These are phyloP conservation scores for Ophiostoma himal-ulmi DNA, from an alignment of 2,329 filamentous ascomycete species.

Conservation along the genomic window DNA sequence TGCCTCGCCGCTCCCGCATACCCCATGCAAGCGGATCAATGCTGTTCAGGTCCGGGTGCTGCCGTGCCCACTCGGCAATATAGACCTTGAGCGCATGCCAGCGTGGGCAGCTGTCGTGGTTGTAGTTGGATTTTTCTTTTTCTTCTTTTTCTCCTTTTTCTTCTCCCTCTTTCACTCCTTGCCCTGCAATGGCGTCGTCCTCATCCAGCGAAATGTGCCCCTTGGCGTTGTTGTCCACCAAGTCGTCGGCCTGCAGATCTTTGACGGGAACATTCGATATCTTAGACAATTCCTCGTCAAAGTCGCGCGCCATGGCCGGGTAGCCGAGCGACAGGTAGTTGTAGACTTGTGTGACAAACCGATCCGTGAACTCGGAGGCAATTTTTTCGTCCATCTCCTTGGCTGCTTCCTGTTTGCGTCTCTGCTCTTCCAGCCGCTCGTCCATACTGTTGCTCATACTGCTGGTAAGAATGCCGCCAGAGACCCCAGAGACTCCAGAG, in stretches of 20 bases:
- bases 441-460: conserved; percentile 34
- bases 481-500: too few relatives aligned
- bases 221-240: conserved; percentile 42
- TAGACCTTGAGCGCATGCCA: conserved; percentile 83
- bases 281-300: conserved; percentile 77
- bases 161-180: conserved; percentile 11
- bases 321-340: conserved; percentile 94
- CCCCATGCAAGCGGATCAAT: conserved; percentile 61
- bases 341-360: conserved; percentile 90
- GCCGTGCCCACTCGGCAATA: conserved; percentile 81
- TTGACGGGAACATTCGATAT: conserved; percentile 65
- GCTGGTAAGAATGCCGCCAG: neutral
- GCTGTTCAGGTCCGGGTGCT: conserved; percentile 68
- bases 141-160: conserved; percentile 13
- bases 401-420: conserved; percentile 31
- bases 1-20: conserved; percentile 59
- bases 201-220: conserved; percentile 70
- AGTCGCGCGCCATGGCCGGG: conserved; percentile 73
- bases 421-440: conserved; percentile 46
- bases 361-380: conserved; percentile 66
- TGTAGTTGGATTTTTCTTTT: conserved; percentile 26
- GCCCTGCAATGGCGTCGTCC: conserved; percentile 31
- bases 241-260: conserved; percentile 67
- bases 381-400: conserved; percentile 51
- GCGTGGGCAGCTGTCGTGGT: conserved; percentile 55